Percentiles rank a stretch among this genome's conserved stretches.
These are phyloP conservation scores for Malus sieversii DNA, from an alignment of 306 rosid genomes.

Conservation along the genomic window DNA sequence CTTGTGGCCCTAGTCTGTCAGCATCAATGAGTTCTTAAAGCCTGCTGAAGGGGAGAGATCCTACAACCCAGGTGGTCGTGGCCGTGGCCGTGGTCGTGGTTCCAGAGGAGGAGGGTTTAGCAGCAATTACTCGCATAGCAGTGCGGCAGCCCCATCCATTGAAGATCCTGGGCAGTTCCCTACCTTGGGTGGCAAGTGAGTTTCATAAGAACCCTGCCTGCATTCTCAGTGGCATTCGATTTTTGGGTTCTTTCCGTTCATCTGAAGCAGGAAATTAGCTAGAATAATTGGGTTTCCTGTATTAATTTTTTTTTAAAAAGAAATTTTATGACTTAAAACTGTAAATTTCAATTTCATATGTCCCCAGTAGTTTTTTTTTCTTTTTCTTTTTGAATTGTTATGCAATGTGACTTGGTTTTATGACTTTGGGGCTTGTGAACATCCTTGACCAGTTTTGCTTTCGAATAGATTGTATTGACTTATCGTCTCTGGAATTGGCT, in stretches of 20 bases:
- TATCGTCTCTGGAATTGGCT: too few species aligned
- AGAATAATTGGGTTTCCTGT: constrained; percentile 46
- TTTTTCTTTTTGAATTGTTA: not conserved
- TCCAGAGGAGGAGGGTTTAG: constrained; percentile 47
- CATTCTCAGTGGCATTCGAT: constrained; percentile 16
- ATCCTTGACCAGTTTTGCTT: constrained; percentile 31
- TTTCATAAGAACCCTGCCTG: constrained; percentile 23
- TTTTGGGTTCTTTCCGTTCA: constrained; percentile 47
- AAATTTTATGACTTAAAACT: constrained; percentile 23
- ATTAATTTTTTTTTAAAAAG: not conserved
- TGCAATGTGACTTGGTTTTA: not conserved
- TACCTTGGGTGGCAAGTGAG: constrained; percentile 89
- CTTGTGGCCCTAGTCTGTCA: constrained; percentile 43
- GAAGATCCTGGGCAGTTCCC: constrained; percentile 93
- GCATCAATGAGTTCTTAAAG: constrained; percentile 84
- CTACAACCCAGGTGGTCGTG: constrained; percentile 64
- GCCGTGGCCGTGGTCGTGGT: constrained; percentile 76
- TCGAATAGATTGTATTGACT: constrained; percentile 12
- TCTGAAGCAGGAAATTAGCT: constrained; percentile 36
- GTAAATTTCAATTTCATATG: constrained; percentile 48
- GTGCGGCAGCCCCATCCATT: constrained; percentile 57
- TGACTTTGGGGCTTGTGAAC: constrained; percentile 37
- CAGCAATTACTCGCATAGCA: constrained; percentile 37
- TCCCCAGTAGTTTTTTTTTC: constrained; percentile 15
- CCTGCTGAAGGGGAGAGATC: constrained; percentile 80